A percentile compares a stretch with the other conserved stretches of the same genome.
phyloP scores from a whole-genome alignment of 306 rosid genomes.

The Mucuna pruriens region DNA sequence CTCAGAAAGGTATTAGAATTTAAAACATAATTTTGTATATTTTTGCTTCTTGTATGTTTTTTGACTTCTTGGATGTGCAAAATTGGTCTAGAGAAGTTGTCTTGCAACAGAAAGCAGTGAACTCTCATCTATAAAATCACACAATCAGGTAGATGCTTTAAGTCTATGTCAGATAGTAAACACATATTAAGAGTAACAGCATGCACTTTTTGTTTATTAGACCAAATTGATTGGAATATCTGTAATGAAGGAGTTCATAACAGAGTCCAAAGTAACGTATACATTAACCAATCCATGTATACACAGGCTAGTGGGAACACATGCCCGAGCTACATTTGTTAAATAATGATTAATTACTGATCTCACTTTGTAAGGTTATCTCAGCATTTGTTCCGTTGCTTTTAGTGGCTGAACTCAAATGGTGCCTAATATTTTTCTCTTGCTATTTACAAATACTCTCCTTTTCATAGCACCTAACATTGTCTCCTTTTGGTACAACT shows the following conservation, averaged over 20 bases:
- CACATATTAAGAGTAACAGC: conserved; percentile 23
- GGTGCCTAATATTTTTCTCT: background rate
- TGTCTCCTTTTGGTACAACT: no score
- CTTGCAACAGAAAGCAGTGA: background rate
- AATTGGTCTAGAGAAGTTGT: conserved; percentile 24
- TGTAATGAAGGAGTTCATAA: conserved; percentile 19
- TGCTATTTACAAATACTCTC: no score
- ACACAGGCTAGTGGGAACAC: conserved; percentile 2
- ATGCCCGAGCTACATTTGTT: background rate
- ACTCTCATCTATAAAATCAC: conserved; percentile 35
- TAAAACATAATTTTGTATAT: background rate
- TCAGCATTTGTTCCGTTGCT: background rate
- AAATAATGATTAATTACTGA: conserved; percentile 14
- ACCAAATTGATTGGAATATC: conserved; percentile 7
- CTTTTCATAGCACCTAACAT: no score
- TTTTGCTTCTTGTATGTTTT: background rate
- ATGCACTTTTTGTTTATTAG: conserved; percentile 10
- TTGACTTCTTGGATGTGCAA: background rate
- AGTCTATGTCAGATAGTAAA: background rate
- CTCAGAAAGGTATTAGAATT: conserved; percentile 29
- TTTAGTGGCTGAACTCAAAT: background rate
- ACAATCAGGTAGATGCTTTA: background rate
- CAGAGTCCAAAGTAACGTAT: background rate
- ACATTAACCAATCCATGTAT: background rate
- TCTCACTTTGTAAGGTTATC: background rate